Base-by-base conservation (phyloP, 164 flowering plant species). In the Aristolochia fimbriata region DNA sequence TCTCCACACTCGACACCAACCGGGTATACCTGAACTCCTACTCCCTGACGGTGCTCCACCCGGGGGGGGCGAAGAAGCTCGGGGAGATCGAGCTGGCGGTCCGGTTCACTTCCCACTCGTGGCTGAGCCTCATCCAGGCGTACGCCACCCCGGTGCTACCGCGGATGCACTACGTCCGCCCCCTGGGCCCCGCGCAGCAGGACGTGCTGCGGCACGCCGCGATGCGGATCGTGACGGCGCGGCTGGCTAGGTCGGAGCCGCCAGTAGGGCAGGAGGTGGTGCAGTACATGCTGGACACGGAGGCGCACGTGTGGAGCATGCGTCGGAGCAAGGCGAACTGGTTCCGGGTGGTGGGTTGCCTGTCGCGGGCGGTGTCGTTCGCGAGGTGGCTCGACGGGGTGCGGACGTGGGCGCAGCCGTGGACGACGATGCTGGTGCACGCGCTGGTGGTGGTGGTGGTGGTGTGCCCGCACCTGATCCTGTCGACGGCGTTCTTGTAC, bases 281-380 rank as follows among this genome's bases (percentile, higher is more conserved):
- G 17, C 91, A 88, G 51, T 85, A 51, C 66, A 71, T 94, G 90
- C 25, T 88, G 55, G 99, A 94, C 54, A 55, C 83, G 0, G 96
- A 91, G 62, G 73, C 82, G 49, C 83, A 83, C 70, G 68, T 78
- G 69, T 94, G 95, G 96, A 94, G 99, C 84, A 79, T 94, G 94
- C 74, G 97, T 66, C 62, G 93, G 20, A 88, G 91, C 78, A 91
- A 88, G 76, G 88, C 88, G 1, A 91, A 91, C 58, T 94, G 93
- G 96, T 84, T 85, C 61, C 58, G 97, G 19, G 75, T 85, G 0
- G 82, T 84, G 15, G 83, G 82, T 1, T 81, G 86, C 51, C 62
- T 91, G 57, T 63, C 87, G 2, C 75, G 74, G 15, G 82, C 73
- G 0, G 85, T 83, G 4, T 41, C 83, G 0, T 23, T 87, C 3